Evolutionary conservation across 2,329 filamentous ascomycete genomes (phyloP).

Genomic region (Ophiostoma himal-ulmi): DNA sequence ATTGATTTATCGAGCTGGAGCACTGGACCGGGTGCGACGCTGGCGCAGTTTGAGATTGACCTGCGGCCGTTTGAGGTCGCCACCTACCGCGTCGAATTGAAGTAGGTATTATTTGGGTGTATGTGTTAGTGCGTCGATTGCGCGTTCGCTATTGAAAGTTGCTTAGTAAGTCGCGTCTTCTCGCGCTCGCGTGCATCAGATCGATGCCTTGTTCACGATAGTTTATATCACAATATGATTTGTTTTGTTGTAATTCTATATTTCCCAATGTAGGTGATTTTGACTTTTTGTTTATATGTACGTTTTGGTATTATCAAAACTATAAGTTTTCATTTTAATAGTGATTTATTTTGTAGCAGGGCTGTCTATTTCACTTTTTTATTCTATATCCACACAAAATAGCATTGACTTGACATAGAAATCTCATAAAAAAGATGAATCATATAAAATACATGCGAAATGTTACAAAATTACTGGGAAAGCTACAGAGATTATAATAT

Average conservation of each 20-base stretch:
- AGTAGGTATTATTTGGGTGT: slow-evolving; percentile 3
- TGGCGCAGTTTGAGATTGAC: slow-evolving; percentile 49
- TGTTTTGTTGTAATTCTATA: not conserved
- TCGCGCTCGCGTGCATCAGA: not conserved
- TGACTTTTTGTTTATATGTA: not conserved
- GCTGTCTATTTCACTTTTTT: too few relatives aligned
- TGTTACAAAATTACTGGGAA: too few relatives aligned
- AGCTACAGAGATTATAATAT: too few relatives aligned
- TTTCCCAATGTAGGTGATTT: not conserved
- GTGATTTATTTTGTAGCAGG: too few relatives aligned
- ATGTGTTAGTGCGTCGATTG: not conserved
- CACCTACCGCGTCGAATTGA: slow-evolving; percentile 48
- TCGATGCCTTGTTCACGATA: not conserved
- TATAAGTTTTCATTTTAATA: too few relatives aligned
- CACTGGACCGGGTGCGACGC: slow-evolving; percentile 26
- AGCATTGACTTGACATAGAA: too few relatives aligned
- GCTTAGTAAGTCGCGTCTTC: not conserved
- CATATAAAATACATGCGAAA: too few relatives aligned
- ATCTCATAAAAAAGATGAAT: too few relatives aligned
- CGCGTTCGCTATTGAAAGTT: not conserved
- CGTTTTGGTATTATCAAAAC: not conserved
- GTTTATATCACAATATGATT: not conserved
- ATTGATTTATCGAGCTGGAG: slow-evolving; percentile 45
- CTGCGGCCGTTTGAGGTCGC: slow-evolving; percentile 80
- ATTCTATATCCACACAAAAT: too few relatives aligned